Percentiles rank a stretch among this genome's conserved stretches.
Conservation (phyloP, 1,284 basidiomycete species). For the Psilocybe mexicana region DNA sequence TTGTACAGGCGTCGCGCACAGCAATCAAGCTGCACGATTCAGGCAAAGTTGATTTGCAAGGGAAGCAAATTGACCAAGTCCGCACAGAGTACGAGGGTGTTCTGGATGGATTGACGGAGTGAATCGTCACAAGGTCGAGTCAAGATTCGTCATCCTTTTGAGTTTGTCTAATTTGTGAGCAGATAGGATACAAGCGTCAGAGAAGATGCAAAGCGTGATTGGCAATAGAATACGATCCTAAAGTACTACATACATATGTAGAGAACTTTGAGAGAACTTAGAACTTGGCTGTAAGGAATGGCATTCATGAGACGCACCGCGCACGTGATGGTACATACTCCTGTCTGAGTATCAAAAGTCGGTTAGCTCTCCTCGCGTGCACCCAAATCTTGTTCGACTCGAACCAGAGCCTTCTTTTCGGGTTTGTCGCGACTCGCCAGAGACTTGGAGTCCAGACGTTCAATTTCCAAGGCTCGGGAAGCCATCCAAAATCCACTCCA, state of each 20-base stretch:
- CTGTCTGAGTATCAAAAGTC: background rate
- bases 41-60: slow-evolving; percentile 51
- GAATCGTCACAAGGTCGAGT: slow-evolving; percentile 22
- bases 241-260: background rate
- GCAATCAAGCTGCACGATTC: slow-evolving; percentile 56
- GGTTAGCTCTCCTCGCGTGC: background rate
- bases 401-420: slow-evolving; percentile 9
- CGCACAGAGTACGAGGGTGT: slow-evolving; percentile 54
- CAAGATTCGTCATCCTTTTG: background rate
- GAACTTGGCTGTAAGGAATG: too few relatives aligned
- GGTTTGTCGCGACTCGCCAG: slow-evolving; percentile 7
- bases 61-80: slow-evolving; percentile 50
- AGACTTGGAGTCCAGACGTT: background rate
- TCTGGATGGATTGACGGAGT: slow-evolving; percentile 36
- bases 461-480: slow-evolving; percentile 18
- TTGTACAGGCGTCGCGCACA: slow-evolving; percentile 50
- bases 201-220: too few relatives aligned
- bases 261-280: too few relatives aligned
- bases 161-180: background rate
- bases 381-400: background rate
- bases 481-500: slow-evolving; percentile 21
- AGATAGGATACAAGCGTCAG: background rate
- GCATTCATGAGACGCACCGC: too few relatives aligned
- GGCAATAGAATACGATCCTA: too few relatives aligned
- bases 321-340: background rate